Percentiles rank a stretch among this genome's conserved stretches.
Evolutionary conservation across 2,329 filamentous ascomycete species (phyloP).

Genomic region (Magnaporthiopsis rhizophila): DNA sequence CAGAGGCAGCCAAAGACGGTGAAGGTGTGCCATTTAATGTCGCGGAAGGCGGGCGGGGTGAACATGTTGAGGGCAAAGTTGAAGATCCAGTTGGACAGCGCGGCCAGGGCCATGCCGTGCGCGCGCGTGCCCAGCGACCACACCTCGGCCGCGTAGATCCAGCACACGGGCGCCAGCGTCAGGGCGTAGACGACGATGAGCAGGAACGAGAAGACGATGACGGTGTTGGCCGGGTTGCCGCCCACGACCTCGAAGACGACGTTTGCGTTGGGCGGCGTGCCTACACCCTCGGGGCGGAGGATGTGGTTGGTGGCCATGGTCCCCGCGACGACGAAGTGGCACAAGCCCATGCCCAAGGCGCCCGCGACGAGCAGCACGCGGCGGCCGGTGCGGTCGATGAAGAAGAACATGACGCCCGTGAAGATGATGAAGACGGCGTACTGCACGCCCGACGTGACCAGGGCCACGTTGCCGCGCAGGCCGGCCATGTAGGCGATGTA

Average conservation of each 20-base stretch:
- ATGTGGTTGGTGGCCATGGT: conserved; percentile 32
- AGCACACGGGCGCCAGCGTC: conserved; percentile 55
- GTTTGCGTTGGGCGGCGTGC: conserved; percentile 28
- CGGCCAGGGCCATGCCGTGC: conserved; percentile 49
- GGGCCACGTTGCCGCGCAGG: conserved; percentile 35
- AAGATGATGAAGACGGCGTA: conserved; percentile 34
- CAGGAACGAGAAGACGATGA: conserved; percentile 59
- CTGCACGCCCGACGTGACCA: conserved; percentile 36
- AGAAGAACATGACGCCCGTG: conserved; percentile 33
- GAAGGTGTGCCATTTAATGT: conserved; percentile 46
- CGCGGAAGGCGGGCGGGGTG: conserved; percentile 48
- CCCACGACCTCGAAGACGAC: conserved; percentile 40
- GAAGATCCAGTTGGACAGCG: conserved; percentile 41
- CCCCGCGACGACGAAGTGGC: conserved; percentile 34
- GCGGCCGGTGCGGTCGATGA: conserved; percentile 30
- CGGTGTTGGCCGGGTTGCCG: conserved; percentile 47
- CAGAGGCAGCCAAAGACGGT: conserved; percentile 32
- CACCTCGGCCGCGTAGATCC: conserved; percentile 59
- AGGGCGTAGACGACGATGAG: conserved; percentile 56
- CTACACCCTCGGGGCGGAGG: conserved; percentile 24
- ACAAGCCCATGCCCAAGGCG: conserved; percentile 15
- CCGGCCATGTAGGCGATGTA: conserved; percentile 55
- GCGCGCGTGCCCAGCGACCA: conserved; percentile 55
- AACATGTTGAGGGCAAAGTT: conserved; percentile 54
- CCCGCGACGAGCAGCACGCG: conserved; percentile 15